Evolutionary conservation across 2,329 filamentous ascomycete species (phyloP).

Genomic region (Sporothrix curviconia): DNA sequence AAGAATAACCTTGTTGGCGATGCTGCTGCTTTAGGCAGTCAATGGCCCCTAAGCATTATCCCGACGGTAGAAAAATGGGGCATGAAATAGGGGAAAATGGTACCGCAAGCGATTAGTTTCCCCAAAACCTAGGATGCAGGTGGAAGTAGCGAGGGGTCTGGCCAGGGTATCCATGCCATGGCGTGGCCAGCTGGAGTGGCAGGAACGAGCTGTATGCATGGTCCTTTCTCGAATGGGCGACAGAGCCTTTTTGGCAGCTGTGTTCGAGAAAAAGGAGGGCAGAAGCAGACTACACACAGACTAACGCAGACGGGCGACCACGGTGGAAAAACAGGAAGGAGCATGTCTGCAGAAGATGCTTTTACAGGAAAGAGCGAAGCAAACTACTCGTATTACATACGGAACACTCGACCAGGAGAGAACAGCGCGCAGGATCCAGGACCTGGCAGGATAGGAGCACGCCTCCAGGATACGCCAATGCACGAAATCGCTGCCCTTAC

Average conservation of each 20-base stretch:
- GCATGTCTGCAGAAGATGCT: no score
- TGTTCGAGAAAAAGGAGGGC: neutral
- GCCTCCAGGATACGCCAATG: neutral
- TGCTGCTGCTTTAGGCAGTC: no score
- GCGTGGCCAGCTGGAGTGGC: neutral
- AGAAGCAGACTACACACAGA: neutral
- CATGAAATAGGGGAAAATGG: neutral
- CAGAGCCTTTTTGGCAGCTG: no score
- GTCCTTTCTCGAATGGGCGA: no score
- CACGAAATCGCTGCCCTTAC: neutral
- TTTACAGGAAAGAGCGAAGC: no score
- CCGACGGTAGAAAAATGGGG: neutral
- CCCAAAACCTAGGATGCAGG: no score
- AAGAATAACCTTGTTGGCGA: no score
- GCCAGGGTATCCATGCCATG: neutral
- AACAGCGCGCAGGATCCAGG: neutral
- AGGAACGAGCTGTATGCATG: no score
- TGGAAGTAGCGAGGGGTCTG: neutral
- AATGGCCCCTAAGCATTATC: neutral
- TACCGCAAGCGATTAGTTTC: no score
- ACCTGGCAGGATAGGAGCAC: no score
- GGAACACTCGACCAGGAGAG: neutral
- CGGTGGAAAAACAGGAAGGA: neutral
- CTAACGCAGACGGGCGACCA: neutral
- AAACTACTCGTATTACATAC: neutral